phyloP scores from a whole-genome alignment of 345 rosid species.

The Boechera retrofracta region DNA sequence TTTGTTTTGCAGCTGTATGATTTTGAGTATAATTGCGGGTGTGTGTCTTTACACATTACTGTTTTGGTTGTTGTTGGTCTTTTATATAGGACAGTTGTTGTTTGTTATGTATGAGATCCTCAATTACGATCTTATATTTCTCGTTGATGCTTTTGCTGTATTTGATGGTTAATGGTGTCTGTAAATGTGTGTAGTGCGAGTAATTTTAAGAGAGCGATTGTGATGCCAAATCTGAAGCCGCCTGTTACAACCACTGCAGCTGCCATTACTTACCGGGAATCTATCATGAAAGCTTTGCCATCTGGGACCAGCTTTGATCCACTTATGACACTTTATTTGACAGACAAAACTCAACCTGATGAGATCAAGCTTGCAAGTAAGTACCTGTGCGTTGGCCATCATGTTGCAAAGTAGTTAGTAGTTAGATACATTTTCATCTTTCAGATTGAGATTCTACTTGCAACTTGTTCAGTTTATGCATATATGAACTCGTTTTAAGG shows the following conservation, averaged over 20 bases:
- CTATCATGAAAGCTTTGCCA: constrained; percentile 71
- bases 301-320: constrained; percentile 67
- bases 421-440: constrained; percentile 13
- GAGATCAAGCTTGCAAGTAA: constrained; percentile 94
- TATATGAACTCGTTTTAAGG: constrained; percentile 48
- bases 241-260: constrained; percentile 80
- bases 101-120: not conserved
- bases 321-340: constrained; percentile 93
- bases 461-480: not conserved
- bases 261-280: constrained; percentile 67
- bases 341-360: constrained; percentile 76
- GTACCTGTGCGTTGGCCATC: constrained; percentile 29
- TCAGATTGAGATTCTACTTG: constrained; percentile 5
- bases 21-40: not conserved
- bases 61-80: not conserved
- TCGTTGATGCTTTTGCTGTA: constrained; percentile 16
- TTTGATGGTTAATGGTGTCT: constrained; percentile 27
- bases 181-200: constrained; percentile 55
- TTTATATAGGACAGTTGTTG: not conserved
- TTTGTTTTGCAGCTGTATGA: not conserved
- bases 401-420: constrained; percentile 2
- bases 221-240: constrained; percentile 95
- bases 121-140: not conserved
- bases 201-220: constrained; percentile 81
- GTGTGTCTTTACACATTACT: not conserved